A percentile compares a stretch with the other conserved stretches of the same genome.
phyloP scores from a whole-genome alignment of 2,329 filamentous ascomycete species.

The Fusarium avenaceum region DNA sequence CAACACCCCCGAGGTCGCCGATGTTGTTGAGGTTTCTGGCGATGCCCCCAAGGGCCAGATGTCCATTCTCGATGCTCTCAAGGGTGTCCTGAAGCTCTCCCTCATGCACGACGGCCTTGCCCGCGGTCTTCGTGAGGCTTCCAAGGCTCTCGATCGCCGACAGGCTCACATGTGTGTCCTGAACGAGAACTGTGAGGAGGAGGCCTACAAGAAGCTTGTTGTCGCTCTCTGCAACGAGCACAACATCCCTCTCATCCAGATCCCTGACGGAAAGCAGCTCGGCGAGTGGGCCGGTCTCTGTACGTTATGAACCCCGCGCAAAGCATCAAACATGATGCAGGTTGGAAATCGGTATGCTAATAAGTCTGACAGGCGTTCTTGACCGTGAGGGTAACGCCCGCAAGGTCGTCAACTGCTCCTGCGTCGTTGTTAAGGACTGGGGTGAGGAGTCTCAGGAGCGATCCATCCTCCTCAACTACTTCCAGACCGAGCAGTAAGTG shows the following conservation, averaged over 20 bases:
- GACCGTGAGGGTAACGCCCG: conserved; percentile 99
- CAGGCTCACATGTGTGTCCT: conserved; percentile 99
- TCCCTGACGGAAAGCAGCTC: conserved; percentile 99
- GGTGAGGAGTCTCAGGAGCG: conserved; percentile 99
- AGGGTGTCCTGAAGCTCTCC: conserved; percentile 98
- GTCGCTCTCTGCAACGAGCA: conserved; percentile 99
- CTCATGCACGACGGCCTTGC: conserved; percentile 99
- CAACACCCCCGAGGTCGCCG: conserved; percentile 85
- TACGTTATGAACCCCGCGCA: conserved; percentile 67
- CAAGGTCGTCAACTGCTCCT: conserved; percentile 99
- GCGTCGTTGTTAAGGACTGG: conserved; percentile 99
- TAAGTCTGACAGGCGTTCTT: conserved; percentile 78
- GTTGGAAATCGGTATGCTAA: conserved; percentile 49
- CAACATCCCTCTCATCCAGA: conserved; percentile 99
- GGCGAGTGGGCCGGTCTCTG: conserved; percentile 99
- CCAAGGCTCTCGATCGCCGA: conserved; percentile 98
- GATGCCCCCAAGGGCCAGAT: conserved; percentile 94
- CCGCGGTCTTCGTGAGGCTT: conserved; percentile 96
- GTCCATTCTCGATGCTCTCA: conserved; percentile 97
- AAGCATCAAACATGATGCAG: not conserved
- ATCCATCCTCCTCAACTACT: conserved; percentile 99
- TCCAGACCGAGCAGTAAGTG: conserved; percentile 86
- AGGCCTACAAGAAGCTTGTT: conserved; percentile 99
- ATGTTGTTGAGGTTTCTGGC: conserved; percentile 96
- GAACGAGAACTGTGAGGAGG: conserved; percentile 99